Conservation (phyloP, 768 basidiomycete genomes). For the Xerocomus potaroensis region DNA sequence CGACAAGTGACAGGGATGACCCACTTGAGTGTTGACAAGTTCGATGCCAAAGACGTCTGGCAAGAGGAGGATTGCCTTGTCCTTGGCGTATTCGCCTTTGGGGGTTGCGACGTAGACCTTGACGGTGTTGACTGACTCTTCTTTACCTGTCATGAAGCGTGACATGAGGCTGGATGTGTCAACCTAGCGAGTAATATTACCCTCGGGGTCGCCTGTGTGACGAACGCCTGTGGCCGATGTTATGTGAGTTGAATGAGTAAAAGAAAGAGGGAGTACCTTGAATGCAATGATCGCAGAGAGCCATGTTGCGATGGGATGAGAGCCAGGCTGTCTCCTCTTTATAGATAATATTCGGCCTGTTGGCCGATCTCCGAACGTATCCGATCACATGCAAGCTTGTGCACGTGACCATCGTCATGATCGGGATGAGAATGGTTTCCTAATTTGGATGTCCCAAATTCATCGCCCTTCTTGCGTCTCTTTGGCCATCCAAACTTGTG, state of each 20-base stretch:
- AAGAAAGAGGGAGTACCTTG: constrained; percentile 37
- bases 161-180: background rate
- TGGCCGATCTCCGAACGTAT: too few species aligned
- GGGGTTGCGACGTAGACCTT: constrained; percentile 53
- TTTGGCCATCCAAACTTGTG: background rate
- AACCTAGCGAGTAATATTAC: constrained; percentile 22
- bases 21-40: constrained; percentile 43
- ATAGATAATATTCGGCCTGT: too few species aligned
- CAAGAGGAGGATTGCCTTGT: constrained; percentile 54
- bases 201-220: constrained; percentile 46
- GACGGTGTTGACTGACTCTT: constrained; percentile 44
- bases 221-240: constrained; percentile 34
- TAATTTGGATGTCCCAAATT: constrained; percentile 17
- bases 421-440: constrained; percentile 18
- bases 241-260: constrained; percentile 3
- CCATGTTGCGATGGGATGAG: too few species aligned
- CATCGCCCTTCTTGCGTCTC: background rate
- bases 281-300: constrained; percentile 53
- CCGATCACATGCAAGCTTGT: too few species aligned
- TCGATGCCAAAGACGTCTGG: constrained; percentile 50
- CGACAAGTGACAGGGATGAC: constrained; percentile 1
- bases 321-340: too few species aligned
- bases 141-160: constrained; percentile 35
- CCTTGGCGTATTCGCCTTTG: constrained; percentile 43
- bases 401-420: constrained; percentile 22